Evolutionary conservation across 495 filamentous ascomycete species (phyloP).

Genomic region (Trichoderma virens): DNA sequence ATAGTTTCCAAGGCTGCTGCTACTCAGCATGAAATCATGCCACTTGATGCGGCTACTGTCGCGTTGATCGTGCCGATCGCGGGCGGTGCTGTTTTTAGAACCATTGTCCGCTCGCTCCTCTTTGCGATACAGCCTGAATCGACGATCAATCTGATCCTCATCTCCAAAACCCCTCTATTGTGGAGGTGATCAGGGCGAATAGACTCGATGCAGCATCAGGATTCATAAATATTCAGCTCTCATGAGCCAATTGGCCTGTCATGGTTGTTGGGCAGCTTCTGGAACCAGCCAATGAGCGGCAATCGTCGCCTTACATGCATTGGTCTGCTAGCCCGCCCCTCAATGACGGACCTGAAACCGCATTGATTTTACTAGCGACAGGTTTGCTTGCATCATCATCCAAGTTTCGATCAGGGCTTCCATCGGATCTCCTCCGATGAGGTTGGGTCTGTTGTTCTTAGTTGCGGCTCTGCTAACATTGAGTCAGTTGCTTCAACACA

Average conservation of each 20-base stretch:
- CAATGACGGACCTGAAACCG: not conserved
- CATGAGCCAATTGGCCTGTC: not conserved
- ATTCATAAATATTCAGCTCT: not conserved
- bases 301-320: not conserved
- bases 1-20: not conserved
- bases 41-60: not conserved
- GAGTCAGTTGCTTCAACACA: not conserved
- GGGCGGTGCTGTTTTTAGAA: not conserved
- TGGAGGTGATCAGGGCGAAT: not conserved
- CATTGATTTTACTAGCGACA: conserved; percentile 4
- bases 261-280: not conserved
- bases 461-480: not conserved
- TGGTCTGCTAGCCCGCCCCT: not conserved
- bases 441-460: not conserved
- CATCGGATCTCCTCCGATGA: not conserved
- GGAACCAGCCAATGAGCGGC: not conserved
- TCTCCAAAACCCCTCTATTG: not conserved
- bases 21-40: not conserved
- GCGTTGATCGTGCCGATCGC: not conserved
- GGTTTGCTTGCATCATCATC: not conserved
- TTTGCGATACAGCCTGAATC: not conserved
- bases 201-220: not conserved
- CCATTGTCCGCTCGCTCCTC: not conserved
- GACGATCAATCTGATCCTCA: not conserved
- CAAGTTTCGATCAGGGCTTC: not conserved